Base-by-base conservation (phyloP, 768 basidiomycete species). In the Auriscalpium vulgare region DNA sequence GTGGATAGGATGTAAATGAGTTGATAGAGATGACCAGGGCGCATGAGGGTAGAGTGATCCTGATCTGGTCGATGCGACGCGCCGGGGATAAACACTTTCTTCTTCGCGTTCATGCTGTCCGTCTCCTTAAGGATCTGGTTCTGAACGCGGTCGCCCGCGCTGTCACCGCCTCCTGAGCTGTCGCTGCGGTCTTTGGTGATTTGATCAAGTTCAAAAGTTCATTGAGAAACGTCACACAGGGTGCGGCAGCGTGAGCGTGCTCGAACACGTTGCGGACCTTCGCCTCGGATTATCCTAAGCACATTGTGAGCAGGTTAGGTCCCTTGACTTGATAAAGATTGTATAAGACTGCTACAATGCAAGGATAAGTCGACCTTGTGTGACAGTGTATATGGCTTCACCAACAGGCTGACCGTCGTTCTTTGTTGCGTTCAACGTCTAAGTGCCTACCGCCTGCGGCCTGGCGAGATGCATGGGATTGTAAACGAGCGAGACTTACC, bases 221-320 rank as follows among this genome's bases (percentile, higher is more conserved):
- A n/a, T 99, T 97, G 74, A 99, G 98, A 90, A 99, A 99, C 93
- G 98, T 97, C 64, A 99, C 97, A 69, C 97, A 98, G 55, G 97
- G 97, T 29, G 97, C 95, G 8, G 97, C 97, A 16, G 97, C 97
- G 63, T 97, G 91, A 34, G 97, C 97, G 75, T 98, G 98, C 82
- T 99, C 97, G 72, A 99, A 99, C 61, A 98, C 93, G 65, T 98
- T 95, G 65, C 97, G 92, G 59, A 99, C 97, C 66, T 99, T 99
- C 62, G 95, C 97, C 76, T 99, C 97, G 8, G 95, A 98, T 80
- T 99, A 95, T 84, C 97, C 97, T 74, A 99, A 98, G 93, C 97
- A 99, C 95, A 98, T 98, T 6, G 94, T 99, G 45, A 98, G 84
- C 44, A 97, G 79, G 74, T 97, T 95, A 60, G 95, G 95, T 62